Percentiles rank a stretch among this genome's conserved stretches.
Conservation (phyloP, 768 basidiomycete genomes). For the Phylloporus scabripes region DNA sequence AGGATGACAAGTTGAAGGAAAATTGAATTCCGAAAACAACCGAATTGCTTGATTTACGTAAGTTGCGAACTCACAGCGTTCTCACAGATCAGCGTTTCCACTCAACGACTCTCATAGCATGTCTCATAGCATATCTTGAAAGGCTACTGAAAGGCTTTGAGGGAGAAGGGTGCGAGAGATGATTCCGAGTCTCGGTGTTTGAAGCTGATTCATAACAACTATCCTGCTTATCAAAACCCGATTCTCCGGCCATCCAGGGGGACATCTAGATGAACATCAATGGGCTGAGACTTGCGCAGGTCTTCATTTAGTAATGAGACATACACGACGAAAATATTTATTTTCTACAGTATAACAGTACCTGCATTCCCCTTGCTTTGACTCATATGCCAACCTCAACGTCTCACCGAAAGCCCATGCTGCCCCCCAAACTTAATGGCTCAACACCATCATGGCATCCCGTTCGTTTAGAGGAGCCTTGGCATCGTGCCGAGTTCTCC, state of each 20-base stretch:
- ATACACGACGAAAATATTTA: background rate
- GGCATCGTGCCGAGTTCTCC: constrained; percentile 38
- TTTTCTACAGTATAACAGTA: background rate
- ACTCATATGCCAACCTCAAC: constrained; percentile 6
- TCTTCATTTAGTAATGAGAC: background rate
- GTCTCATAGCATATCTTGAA: no score
- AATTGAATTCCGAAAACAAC: background rate
- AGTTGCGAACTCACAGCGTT: background rate
- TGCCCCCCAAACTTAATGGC: constrained; percentile 10
- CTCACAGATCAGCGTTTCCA: background rate
- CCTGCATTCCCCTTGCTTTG: background rate
- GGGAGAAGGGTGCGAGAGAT: no score
- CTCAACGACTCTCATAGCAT: background rate
- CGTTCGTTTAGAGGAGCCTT: constrained; percentile 14
- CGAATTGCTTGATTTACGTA: background rate
- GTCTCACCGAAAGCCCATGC: background rate
- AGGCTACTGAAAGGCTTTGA: no score
- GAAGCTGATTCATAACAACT: background rate
- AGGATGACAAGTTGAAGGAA: background rate
- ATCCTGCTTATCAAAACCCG: background rate
- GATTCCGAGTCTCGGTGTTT: no score
- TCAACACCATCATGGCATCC: constrained; percentile 18
- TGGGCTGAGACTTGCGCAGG: background rate
- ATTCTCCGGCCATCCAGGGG: background rate
- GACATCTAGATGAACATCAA: background rate